Percentiles rank a stretch among this genome's conserved stretches.
Evolutionary conservation across 192 early-diverging fungal species (phyloP).

Genomic region (Mortierella antarctica): DNA sequence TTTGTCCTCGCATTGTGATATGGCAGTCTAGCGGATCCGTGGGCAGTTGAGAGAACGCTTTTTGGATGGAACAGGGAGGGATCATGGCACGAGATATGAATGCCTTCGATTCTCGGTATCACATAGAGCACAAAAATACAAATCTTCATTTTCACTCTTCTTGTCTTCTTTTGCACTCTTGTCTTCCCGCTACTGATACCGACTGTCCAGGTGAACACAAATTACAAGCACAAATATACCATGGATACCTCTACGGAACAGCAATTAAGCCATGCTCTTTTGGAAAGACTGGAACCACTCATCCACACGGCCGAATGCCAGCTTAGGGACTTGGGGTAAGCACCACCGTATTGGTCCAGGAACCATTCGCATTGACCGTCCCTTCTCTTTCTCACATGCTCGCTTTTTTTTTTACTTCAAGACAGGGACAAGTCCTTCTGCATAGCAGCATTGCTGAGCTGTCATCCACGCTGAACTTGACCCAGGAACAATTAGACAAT

Average conservation of each 20-base stretch:
- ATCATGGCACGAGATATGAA: no score
- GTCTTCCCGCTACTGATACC: background rate
- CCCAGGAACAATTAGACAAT: constrained; percentile 31
- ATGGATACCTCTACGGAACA: constrained; percentile 20
- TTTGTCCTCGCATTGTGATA: background rate
- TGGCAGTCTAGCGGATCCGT: no score
- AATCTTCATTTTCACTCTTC: background rate
- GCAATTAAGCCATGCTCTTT: constrained; percentile 25
- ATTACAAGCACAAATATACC: background rate
- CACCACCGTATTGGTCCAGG: background rate
- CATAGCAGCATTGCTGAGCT: constrained; percentile 32
- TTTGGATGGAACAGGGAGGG: no score
- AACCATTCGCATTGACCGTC: background rate
- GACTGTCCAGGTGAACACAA: background rate
- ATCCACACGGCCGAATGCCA: constrained; percentile 32
- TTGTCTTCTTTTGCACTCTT: background rate
- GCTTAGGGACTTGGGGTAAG: constrained; percentile 41
- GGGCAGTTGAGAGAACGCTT: no score
- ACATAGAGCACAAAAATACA: no score
- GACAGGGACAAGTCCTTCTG: constrained; percentile 37
- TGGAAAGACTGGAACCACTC: constrained; percentile 39
- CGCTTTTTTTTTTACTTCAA: background rate
- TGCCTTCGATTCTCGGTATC: no score
- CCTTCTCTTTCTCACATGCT: background rate
- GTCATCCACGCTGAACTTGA: constrained; percentile 23